Evolutionary conservation across 2,329 filamentous ascomycete genomes (phyloP).

Genomic region (Stemphylium beticola): DNA sequence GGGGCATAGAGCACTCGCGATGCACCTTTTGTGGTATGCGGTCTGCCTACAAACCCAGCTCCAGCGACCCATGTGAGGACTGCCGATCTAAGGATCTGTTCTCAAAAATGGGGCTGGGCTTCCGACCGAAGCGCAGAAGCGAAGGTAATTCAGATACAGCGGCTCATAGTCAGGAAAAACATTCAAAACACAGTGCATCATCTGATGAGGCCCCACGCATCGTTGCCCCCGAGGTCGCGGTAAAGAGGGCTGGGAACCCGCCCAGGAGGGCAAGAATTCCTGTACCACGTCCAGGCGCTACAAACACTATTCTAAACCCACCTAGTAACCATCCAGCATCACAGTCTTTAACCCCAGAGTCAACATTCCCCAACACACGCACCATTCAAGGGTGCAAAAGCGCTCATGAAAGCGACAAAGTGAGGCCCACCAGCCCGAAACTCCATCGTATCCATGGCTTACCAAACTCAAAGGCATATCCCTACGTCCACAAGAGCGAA

Average conservation of each 20-base stretch:
- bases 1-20: conserved; percentile 22
- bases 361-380: not conserved
- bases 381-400: not conserved
- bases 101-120: conserved; percentile 17
- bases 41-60: conserved; percentile 6
- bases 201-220: conserved; percentile 13
- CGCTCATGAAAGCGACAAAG: not conserved
- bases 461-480: conserved; percentile 22
- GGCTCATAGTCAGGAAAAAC: not conserved
- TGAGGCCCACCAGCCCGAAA: conserved; percentile 22
- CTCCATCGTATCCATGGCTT: conserved; percentile 30
- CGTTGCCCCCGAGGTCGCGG: conserved; percentile 13
- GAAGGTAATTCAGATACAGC: not conserved
- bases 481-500: conserved; percentile 31
- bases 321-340: not conserved
- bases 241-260: conserved; percentile 19
- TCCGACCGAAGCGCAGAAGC: not conserved
- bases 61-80: conserved; percentile 18
- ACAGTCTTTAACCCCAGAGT: not conserved
- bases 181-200: conserved; percentile 3
- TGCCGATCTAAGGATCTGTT: conserved; percentile 15
- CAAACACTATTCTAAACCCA: not conserved
- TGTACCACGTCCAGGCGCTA: not conserved
- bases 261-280: conserved; percentile 17
- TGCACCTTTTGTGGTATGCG: conserved; percentile 26